Evolutionary conservation across 1,284 basidiomycete species (phyloP), one percentile per base, ranked within the genome.

Genomic region (Puccinia hordei): DNA sequence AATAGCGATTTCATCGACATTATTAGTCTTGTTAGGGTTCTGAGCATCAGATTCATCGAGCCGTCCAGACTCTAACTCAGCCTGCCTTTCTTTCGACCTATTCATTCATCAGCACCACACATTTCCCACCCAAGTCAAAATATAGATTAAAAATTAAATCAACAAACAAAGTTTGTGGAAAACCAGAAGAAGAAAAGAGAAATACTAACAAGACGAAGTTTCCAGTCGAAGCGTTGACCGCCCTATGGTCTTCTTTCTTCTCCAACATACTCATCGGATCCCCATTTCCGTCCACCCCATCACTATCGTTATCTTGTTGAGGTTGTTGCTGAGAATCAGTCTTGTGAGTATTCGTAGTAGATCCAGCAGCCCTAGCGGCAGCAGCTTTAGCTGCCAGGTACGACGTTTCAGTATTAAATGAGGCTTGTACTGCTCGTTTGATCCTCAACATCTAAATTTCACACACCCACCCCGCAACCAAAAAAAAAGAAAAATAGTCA

Each of bases 351-450:
- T 71, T 85, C 85, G 30, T 61, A 77, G 17, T 88, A 89, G 83
- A 90, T 87, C 83, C 90, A 69, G 76, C 72, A 1, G 80, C 80
- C 89, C 44, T 91, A 89, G 1, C 91, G 90, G 82, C 79, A 49
- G 82, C 82, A 15, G 83, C 83, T 53, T 85, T 84, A n/a, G 86
- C 85, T 12, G 85, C 83, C 78, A 87, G 83, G 83, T 87, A 85
- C 41, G 85, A 85, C 57, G 92, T 91, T 84, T 98, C 95, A 12
- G 97, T 99, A 86, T 99, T 98, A 89, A 95, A 99, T 84, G 95
- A 93, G 53, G 97, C 95, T 87, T 99, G 96, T 8, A 99, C 96
- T 83, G 93, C 94, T 78, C 97, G 90, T 87, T 97, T 98, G 88
- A 99, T 98, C 19, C 97, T 91, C 81, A 99, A 87, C 78, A 80